These are phyloP conservation scores for Poa pratensis DNA, from an alignment of 176 grass and related monocot species.

Conservation along the genomic window DNA sequence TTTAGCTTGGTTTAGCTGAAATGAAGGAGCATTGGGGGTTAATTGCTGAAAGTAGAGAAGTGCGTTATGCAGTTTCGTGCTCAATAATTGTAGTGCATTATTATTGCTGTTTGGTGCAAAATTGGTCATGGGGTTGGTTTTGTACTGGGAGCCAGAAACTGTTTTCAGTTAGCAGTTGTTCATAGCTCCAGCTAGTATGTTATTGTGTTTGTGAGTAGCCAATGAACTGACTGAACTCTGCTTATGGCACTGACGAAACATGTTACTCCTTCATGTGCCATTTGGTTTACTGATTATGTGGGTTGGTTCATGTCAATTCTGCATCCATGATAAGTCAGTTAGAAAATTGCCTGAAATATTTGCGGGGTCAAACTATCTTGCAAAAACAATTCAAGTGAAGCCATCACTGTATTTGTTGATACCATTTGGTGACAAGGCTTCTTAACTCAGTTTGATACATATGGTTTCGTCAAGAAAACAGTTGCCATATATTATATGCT, in stretches of 20 bases:
- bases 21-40: not conserved
- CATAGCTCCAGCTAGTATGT: not conserved
- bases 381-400: not conserved
- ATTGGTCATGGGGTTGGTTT: not conserved
- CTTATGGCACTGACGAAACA: not conserved
- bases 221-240: slow-evolving; percentile 5
- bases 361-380: not conserved
- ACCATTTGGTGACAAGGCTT: slow-evolving; percentile 6
- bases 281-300: not conserved
- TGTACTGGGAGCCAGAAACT: not conserved
- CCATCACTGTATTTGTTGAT: not conserved
- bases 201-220: not conserved
- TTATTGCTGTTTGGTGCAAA: slow-evolving; percentile 15
- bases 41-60: not conserved
- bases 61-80: not conserved
- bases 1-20: not conserved
- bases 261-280: too few species aligned
- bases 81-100: not conserved
- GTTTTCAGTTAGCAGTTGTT: not conserved
- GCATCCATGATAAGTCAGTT: not conserved
- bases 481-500: not conserved
- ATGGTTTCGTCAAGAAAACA: not conserved
- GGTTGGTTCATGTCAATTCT: not conserved
- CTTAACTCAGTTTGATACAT: slow-evolving; percentile 16
- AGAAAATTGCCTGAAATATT: not conserved